phyloP scores from a whole-genome alignment of 2,329 filamentous ascomycete species.

The Colletotrichum tabaci region DNA sequence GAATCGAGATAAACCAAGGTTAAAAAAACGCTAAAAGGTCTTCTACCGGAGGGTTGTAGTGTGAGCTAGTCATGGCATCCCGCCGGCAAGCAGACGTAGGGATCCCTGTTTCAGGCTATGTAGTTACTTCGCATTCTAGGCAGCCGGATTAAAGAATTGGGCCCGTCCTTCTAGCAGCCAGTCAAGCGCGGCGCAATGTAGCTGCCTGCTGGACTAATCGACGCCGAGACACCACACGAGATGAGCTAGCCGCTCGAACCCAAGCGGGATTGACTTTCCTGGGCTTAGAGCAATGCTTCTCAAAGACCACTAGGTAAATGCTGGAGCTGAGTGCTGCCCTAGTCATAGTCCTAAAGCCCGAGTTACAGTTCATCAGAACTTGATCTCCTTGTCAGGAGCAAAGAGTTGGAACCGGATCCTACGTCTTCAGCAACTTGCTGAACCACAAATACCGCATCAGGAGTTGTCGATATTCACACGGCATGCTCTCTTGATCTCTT shows the following conservation, averaged over 20 bases:
- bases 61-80: no score
- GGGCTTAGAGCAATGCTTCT: background rate
- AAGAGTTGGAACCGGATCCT: no score
- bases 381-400: background rate
- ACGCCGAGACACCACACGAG: constrained; percentile 2
- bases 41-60: no score
- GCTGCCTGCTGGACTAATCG: constrained; percentile 5
- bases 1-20: no score
- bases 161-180: background rate
- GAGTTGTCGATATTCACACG: no score
- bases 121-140: background rate
- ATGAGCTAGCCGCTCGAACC: background rate
- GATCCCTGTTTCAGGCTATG: no score
- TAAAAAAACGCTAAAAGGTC: no score
- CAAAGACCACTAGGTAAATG: background rate
- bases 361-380: background rate
- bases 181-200: constrained; percentile 1
- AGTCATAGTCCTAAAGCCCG: no score
- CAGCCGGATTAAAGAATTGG: background rate
- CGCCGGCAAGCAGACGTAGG: no score
- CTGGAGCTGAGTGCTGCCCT: background rate
- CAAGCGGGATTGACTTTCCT: background rate
- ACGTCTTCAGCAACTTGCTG: no score
- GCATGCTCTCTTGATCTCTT: no score
- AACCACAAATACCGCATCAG: no score